Evolutionary conservation across 2,329 filamentous ascomycete genomes (phyloP).

Genomic region (Thermothelomyces thermophilus): DNA sequence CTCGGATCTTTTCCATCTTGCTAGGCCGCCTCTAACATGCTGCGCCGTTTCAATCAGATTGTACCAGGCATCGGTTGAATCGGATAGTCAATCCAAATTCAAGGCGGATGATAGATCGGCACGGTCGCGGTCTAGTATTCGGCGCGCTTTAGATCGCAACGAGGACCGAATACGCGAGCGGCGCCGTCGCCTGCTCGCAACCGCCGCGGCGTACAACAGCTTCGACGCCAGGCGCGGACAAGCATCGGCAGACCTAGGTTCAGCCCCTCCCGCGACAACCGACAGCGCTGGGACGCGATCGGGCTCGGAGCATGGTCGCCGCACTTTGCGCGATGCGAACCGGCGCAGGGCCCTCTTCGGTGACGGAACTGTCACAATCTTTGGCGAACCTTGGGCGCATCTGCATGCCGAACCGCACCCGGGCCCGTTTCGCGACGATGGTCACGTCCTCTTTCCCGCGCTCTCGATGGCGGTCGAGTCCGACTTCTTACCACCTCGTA

Average conservation of each 20-base stretch:
- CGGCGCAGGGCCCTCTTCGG: constrained; percentile 2
- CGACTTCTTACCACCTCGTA: constrained; percentile 13
- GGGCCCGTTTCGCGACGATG: constrained; percentile 12
- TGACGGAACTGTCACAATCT: constrained; percentile 21
- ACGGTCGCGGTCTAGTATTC: constrained; percentile 27
- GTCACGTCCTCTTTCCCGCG: constrained; percentile 1
- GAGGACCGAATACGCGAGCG: constrained; percentile 20
- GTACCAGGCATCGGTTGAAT: constrained; percentile 29
- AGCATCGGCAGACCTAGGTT: neutral
- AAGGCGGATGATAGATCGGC: constrained; percentile 23
- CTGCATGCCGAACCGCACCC: constrained; percentile 24
- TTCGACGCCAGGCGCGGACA: constrained; percentile 1
- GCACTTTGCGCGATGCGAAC: constrained; percentile 5
- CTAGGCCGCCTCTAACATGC: neutral
- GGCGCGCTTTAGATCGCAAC: constrained; percentile 20
- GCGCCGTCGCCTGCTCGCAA: constrained; percentile 20
- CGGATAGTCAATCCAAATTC: constrained; percentile 27
- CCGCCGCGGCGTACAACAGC: constrained; percentile 8
- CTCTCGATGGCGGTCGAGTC: constrained; percentile 16
- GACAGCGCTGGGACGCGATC: neutral
- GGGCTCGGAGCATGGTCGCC: constrained; percentile 5
- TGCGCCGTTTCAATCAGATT: constrained; percentile 24
- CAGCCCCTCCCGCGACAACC: neutral
- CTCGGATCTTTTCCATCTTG: neutral
- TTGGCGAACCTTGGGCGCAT: constrained; percentile 26